phyloP scores from a whole-genome alignment of 2,329 filamentous ascomycete species.

The Elsinoe australis region DNA sequence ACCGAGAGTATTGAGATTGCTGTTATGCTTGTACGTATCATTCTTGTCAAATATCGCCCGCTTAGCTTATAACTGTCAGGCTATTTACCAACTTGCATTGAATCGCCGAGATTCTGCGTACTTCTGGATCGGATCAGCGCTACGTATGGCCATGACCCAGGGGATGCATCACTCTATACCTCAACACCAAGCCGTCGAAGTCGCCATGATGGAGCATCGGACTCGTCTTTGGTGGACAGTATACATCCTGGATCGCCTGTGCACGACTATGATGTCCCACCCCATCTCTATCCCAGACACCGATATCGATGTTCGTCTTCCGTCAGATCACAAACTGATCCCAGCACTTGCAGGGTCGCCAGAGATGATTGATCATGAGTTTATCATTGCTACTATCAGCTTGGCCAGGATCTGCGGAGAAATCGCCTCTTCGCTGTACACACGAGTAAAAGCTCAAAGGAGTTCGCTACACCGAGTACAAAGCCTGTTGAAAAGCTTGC shows the following conservation, averaged over 20 bases:
- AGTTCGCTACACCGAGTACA: conserved; percentile 34
- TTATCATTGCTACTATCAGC: conserved; percentile 34
- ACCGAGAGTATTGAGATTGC: conserved; percentile 40
- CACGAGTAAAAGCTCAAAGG: conserved; percentile 25
- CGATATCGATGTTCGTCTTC: conserved; percentile 37
- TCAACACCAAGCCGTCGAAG: conserved; percentile 36
- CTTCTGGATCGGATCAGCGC: conserved; percentile 38
- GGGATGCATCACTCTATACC: conserved; percentile 38
- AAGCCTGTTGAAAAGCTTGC: conserved; percentile 30
- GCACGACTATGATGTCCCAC: conserved; percentile 31
- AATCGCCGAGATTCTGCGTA: conserved; percentile 42
- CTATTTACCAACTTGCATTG: conserved; percentile 39
- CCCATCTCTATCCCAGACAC: conserved; percentile 30
- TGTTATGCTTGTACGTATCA: conserved; percentile 37
- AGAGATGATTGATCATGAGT: conserved; percentile 33
- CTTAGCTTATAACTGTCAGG: no score
- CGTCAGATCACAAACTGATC: conserved; percentile 32
- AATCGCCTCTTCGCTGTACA: conserved; percentile 27
- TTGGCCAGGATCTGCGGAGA: conserved; percentile 32
- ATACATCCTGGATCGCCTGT: conserved; percentile 31
- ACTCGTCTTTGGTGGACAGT: conserved; percentile 32
- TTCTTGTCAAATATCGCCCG: no score
- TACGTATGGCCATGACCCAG: conserved; percentile 39
- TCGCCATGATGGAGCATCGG: conserved; percentile 28
- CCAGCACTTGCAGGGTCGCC: conserved; percentile 17